A percentile compares a stretch with the other conserved stretches of the same genome.
Conservation (phyloP, 495 filamentous ascomycete genomes). For the Amorphotheca resinae region DNA sequence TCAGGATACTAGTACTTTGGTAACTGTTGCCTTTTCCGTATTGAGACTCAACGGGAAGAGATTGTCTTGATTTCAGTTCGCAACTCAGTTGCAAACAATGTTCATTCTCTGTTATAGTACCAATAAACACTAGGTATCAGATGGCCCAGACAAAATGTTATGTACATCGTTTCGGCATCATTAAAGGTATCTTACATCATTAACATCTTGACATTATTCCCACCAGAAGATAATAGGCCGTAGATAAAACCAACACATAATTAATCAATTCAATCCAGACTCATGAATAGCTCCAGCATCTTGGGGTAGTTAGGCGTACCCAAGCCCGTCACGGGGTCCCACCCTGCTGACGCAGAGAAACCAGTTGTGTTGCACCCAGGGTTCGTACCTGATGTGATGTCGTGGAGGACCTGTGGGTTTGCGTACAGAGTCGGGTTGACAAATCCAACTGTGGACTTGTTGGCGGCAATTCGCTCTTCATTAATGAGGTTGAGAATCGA, state of each 20-base stretch:
- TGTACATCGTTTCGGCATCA: no score
- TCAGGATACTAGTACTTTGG: no score
- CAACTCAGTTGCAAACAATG: no score
- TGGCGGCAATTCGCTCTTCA: constrained; percentile 41
- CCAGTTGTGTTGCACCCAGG: constrained; percentile 42
- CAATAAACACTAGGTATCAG: no score
- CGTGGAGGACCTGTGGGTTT: constrained; percentile 46
- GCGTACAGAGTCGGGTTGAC: constrained; percentile 49
- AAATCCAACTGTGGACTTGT: constrained; percentile 47
- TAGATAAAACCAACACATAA: neutral
- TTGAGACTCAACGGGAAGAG: no score
- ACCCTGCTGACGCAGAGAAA: constrained; percentile 42
- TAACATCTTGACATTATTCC: no score
- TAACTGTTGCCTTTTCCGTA: no score
- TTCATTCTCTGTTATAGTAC: no score
- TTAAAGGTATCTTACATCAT: no score
- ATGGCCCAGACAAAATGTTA: no score
- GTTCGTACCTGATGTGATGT: constrained; percentile 48
- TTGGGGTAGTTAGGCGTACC: constrained; percentile 36
- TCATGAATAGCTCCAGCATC: constrained; percentile 32
- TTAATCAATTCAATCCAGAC: neutral
- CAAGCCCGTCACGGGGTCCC: constrained; percentile 55
- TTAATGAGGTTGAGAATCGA: constrained; percentile 46
- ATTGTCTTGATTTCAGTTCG: no score
- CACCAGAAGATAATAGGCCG: neutral